These are phyloP conservation scores for Yamadazyma paraphyllophila DNA, from an alignment of 805 yeast species.

Conservation along the genomic window DNA sequence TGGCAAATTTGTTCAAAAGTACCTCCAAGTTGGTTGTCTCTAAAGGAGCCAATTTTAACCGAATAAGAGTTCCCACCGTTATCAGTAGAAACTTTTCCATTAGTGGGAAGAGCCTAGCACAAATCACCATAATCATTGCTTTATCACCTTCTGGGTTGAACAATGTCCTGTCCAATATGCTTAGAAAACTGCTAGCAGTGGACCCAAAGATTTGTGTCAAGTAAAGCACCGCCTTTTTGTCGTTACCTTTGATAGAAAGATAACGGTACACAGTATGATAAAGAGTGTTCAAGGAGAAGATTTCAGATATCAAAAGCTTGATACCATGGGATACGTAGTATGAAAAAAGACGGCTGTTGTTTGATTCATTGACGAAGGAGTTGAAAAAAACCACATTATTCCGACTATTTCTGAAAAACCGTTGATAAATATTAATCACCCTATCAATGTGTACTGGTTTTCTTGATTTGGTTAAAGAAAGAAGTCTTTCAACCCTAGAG, in stretches of 20 bases:
- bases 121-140: neutral
- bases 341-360: neutral
- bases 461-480: neutral
- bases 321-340: slow-evolving; percentile 2
- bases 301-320: neutral
- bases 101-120: neutral
- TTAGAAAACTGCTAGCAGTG: neutral
- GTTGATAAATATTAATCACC: neutral
- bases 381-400: neutral
- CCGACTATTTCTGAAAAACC: neutral
- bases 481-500: neutral
- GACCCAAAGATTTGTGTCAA: neutral
- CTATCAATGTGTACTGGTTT: neutral
- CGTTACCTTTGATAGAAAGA: neutral
- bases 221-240: neutral
- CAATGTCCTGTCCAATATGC: neutral
- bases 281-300: neutral
- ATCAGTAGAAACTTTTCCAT: slow-evolving; percentile 1
- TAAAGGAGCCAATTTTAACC: neutral
- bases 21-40: neutral
- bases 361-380: neutral
- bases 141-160: neutral
- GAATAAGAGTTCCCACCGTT: neutral
- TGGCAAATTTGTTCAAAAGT: neutral
- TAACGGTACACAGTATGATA: neutral